These are phyloP conservation scores for Penicillium sp. DNA, from an alignment of 2,329 filamentous ascomycete species.

Conservation along the genomic window DNA sequence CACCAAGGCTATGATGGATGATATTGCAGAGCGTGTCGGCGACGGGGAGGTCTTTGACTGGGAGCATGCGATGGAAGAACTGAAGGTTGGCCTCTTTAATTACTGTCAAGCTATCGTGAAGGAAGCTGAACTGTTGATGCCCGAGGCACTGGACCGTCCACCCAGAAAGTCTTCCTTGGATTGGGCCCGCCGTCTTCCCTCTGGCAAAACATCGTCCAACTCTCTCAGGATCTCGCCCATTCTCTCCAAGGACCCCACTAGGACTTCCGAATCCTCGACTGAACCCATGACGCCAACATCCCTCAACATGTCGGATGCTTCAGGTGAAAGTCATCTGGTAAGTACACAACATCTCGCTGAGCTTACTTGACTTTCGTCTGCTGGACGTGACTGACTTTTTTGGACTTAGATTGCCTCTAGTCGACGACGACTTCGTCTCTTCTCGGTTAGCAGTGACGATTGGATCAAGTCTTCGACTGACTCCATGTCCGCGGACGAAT, in stretches of 20 bases:
- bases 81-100: constrained; percentile 23
- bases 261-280: not conserved
- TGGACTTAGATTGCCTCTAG: not conserved
- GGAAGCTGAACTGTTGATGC: not conserved
- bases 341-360: not conserved
- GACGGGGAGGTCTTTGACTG: constrained; percentile 2
- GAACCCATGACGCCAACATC: not conserved
- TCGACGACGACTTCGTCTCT: constrained; percentile 21
- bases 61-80: not conserved
- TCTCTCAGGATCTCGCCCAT: not conserved
- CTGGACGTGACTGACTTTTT: constrained; percentile 1
- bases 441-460: constrained; percentile 32
- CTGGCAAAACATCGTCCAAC: not conserved
- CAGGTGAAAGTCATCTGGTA: not conserved
- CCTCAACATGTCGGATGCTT: not conserved
- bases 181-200: not conserved
- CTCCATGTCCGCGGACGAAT: not conserved
- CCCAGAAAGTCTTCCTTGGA: not conserved
- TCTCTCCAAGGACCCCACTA: not conserved
- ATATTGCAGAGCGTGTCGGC: not conserved
- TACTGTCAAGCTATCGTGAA: constrained; percentile 13
- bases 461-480: constrained; percentile 23
- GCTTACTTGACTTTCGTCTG: not conserved
- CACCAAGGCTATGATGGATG: constrained; percentile 5
- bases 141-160: not conserved